Conservation (phyloP, 768 basidiomycete genomes). For the Tulasnella sp. region DNA sequence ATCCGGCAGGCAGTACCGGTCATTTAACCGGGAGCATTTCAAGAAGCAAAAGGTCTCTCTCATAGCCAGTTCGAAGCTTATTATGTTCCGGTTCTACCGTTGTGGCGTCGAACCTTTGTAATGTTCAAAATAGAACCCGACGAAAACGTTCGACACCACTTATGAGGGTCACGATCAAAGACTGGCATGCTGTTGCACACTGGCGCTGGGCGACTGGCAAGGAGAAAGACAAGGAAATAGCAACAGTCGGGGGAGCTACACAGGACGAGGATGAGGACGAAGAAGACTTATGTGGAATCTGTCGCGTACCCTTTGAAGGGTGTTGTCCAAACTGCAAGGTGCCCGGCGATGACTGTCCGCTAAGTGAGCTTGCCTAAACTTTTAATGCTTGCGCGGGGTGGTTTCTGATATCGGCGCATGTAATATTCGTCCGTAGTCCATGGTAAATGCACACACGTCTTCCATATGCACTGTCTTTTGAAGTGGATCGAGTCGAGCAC, state of each 20-base stretch:
- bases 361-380: constrained; percentile 48
- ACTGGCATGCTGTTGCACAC: constrained; percentile 79
- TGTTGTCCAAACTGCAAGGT: constrained; percentile 94
- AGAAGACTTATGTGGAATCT: constrained; percentile 73
- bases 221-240: constrained; percentile 7
- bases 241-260: constrained; percentile 19
- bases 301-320: constrained; percentile 83
- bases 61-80: too few species aligned
- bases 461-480: constrained; percentile 96
- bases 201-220: constrained; percentile 70
- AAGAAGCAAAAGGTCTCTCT: too few species aligned
- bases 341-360: constrained; percentile 90
- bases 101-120: too few species aligned
- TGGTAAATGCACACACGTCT: constrained; percentile 95
- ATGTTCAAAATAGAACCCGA: too few species aligned
- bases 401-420: not conserved
- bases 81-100: too few species aligned
- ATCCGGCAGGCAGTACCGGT: too few species aligned
- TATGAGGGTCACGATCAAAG: constrained; percentile 81
- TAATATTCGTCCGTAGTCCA: constrained; percentile 52
- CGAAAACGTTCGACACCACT: not conserved
- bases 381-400: not conserved
- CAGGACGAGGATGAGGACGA: constrained; percentile 34
- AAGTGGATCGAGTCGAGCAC: constrained; percentile 89
- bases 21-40: too few species aligned